Percentiles rank a stretch among this genome's conserved stretches.
Evolutionary conservation across 2,329 filamentous ascomycete species (phyloP).

Genomic region (Periconia sp.): DNA sequence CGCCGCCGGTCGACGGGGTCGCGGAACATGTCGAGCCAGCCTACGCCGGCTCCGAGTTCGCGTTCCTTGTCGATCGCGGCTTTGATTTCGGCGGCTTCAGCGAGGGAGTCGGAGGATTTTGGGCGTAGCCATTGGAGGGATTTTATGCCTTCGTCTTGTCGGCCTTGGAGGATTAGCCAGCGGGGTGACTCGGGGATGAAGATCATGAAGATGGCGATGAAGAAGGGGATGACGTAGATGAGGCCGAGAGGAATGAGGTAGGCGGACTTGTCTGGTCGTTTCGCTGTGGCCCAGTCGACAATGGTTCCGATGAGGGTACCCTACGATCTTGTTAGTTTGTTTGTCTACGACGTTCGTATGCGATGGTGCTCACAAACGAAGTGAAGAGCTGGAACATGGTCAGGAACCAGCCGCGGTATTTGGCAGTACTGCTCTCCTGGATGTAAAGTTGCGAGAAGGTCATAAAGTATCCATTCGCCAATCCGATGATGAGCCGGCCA

Average conservation of each 20-base stretch:
- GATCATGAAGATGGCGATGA: constrained; percentile 45
- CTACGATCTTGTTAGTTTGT: constrained; percentile 10
- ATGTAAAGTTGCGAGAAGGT: constrained; percentile 57
- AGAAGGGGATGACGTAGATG: constrained; percentile 51
- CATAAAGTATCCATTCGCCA: constrained; percentile 61
- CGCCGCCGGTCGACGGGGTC: constrained; percentile 38
- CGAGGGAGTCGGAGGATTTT: constrained; percentile 43
- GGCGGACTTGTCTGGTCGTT: constrained; percentile 32
- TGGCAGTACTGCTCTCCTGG: constrained; percentile 54
- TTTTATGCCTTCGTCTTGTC: constrained; percentile 38
- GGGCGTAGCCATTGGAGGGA: constrained; percentile 41
- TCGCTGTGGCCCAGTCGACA: constrained; percentile 54
- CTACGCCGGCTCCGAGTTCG: constrained; percentile 27
- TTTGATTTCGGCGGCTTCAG: constrained; percentile 32
- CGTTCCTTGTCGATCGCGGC: constrained; percentile 38
- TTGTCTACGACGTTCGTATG: background rate
- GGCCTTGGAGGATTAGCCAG: constrained; percentile 36
- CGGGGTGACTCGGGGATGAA: constrained; percentile 36
- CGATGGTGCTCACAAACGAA: constrained; percentile 38
- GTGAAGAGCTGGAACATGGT: constrained; percentile 54
- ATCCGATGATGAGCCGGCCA: constrained; percentile 57
- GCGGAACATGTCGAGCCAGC: constrained; percentile 40
- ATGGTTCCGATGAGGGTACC: constrained; percentile 51
- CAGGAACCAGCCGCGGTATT: constrained; percentile 53
- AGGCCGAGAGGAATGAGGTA: constrained; percentile 55